A percentile compares a stretch with the other conserved stretches of the same genome.
phyloP scores from a whole-genome alignment of 345 rosid genomes.

The Salix brachista region DNA sequence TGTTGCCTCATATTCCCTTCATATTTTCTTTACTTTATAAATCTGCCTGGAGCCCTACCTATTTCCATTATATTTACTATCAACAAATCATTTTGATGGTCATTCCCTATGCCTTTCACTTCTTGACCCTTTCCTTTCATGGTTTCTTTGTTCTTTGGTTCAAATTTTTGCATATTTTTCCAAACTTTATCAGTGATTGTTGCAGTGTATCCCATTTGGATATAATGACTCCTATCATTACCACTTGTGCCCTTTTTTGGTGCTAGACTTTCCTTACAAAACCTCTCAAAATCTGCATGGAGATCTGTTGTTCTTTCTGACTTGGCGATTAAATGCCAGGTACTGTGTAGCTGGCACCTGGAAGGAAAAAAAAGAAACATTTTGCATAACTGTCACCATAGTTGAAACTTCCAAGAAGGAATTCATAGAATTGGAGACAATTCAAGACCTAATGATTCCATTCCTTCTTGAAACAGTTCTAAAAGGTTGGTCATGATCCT shows the following conservation, averaged over 20 bases:
- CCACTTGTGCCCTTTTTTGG: background rate
- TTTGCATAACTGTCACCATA: slow-evolving; percentile 52
- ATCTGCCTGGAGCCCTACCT: too few species aligned
- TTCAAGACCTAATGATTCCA: slow-evolving; percentile 51
- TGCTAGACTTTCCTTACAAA: background rate
- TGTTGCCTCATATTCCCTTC: too few species aligned
- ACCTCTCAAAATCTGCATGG: background rate
- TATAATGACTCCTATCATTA: background rate
- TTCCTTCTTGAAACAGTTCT: slow-evolving; percentile 56
- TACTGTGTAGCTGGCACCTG: slow-evolving; percentile 31
- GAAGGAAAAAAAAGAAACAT: slow-evolving; percentile 38
- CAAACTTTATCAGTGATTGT: background rate
- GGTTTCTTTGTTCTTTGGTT: background rate
- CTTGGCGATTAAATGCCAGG: slow-evolving; percentile 25
- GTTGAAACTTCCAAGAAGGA: slow-evolving; percentile 38
- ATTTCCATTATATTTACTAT: too few species aligned
- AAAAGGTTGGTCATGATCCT: slow-evolving; percentile 41
- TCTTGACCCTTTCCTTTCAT: too few species aligned
- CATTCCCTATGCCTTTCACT: too few species aligned
- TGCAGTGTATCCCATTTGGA: background rate
- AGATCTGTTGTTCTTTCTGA: slow-evolving; percentile 5
- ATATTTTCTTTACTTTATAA: too few species aligned
- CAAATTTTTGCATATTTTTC: background rate
- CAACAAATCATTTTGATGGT: too few species aligned
- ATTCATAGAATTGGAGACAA: slow-evolving; percentile 30